Evolutionary conservation across 805 yeast genomes (phyloP).

Genomic region (Maudiozyma saulgeensis): DNA sequence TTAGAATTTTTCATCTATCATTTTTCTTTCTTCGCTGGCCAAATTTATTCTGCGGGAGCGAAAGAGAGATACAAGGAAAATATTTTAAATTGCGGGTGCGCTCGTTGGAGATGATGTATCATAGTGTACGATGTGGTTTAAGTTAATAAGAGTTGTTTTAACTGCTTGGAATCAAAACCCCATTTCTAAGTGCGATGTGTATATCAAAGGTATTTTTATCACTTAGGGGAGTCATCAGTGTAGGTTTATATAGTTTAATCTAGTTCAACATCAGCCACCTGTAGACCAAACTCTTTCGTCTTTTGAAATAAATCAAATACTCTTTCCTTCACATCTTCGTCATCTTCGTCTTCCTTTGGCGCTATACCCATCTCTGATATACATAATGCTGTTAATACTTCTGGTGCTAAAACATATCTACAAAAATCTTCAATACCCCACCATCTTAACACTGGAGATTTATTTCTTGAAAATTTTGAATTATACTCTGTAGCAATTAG

Average conservation of each 20-base stretch:
- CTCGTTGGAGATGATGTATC: background rate
- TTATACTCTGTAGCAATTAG: conserved; percentile 31
- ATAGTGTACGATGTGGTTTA: too few relatives aligned
- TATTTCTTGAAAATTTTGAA: conserved; percentile 22
- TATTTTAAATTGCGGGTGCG: background rate
- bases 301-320: conserved; percentile 40
- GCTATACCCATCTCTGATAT: conserved; percentile 35
- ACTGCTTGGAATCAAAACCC: too few relatives aligned
- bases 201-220: too few relatives aligned
- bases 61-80: background rate
- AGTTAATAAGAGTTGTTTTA: too few relatives aligned
- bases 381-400: conserved; percentile 43
- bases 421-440: conserved; percentile 53
- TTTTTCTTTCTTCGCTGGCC: too few relatives aligned
- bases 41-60: background rate
- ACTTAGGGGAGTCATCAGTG: too few relatives aligned
- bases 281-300: conserved; percentile 41
- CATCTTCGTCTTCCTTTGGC: background rate
- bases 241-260: background rate
- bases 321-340: conserved; percentile 25
- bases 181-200: too few relatives aligned
- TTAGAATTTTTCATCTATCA: too few relatives aligned
- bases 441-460: conserved; percentile 43
- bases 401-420: conserved; percentile 54
- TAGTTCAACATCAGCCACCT: conserved; percentile 17